Base-by-base conservation (phyloP, 352 stramenopile species). In the Phytopythium vexans region DNA sequence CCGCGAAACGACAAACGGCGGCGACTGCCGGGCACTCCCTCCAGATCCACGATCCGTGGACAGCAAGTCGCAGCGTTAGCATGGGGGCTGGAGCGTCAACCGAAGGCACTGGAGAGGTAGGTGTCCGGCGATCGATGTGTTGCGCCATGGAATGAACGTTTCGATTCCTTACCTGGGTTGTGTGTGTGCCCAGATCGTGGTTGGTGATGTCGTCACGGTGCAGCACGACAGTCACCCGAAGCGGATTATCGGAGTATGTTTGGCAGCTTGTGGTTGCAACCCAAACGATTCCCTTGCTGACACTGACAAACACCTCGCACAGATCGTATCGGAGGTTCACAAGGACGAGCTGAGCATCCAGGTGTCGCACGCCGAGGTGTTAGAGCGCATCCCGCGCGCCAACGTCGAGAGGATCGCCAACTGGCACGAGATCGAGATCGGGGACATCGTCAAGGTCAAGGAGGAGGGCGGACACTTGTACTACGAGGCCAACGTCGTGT, bases 371-470 rank as follows among this genome's bases (percentile, higher is more conserved):
- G 36, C 60, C 21, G 72, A 88, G 47, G 65, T 80, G 32, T 60
- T 88, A 11, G 37, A 74, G 6, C 51, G 58, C 1, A 69, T 88
- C 36, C 49, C 59, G 11, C 67, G 65, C 39, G 54, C 38, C n/a
- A 70, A 84, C 9, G 37, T 86, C 34, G 64, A 82, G 49, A 72
- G 74, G 34, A 86, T 88, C 49, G 74, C 74, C 33, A 75, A 68
- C 14, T 88, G 77, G 77, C 70, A 77, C 50, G 74, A 86, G 39
- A 86, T 88, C 39, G 77, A 88, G 48, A 64, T 72, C 15, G 77
- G 74, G 16, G 77, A 86, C 41, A 77, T 59, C 15, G 72, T 88
- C 50, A 88, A 88, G 48, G 77, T 85, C 49, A 82, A 77, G 64
- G 77, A 88, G 49, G 55, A 82, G 41, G 71, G 70, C 8, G 82